Evolutionary conservation across 768 basidiomycete species (phyloP).

Genomic region (Aureoboletus auriporus): DNA sequence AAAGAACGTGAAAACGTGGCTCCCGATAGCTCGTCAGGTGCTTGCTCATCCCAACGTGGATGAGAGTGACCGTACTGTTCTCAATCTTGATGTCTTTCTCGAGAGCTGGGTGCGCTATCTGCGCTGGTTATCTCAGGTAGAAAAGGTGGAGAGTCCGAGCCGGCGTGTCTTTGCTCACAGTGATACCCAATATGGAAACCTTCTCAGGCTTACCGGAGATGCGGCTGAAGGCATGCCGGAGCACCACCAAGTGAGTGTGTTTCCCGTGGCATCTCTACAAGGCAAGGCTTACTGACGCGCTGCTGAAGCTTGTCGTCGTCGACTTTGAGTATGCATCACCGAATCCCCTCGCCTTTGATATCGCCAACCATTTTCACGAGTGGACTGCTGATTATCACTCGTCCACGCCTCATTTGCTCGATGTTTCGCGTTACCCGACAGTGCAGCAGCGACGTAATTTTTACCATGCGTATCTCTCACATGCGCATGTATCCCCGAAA

Average conservation of each 20-base stretch:
- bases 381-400: conserved; percentile 93
- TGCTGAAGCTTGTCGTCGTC: conserved; percentile 81
- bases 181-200: conserved; percentile 94
- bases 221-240: conserved; percentile 55
- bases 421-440: conserved; percentile 67
- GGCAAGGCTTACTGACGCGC: conserved; percentile 8
- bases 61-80: conserved; percentile 41
- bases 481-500: conserved; percentile 34
- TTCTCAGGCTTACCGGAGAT: conserved; percentile 61
- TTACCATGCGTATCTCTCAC: conserved; percentile 76
- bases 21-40: conserved; percentile 68
- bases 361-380: conserved; percentile 96
- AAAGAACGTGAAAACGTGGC: conserved; percentile 70
- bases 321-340: conserved; percentile 97
- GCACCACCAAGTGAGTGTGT: conserved; percentile 65
- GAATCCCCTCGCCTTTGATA: conserved; percentile 92
- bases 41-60: conserved; percentile 55
- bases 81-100: conserved; percentile 65
- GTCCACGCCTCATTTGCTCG: conserved; percentile 61
- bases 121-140: conserved; percentile 61
- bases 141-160: conserved; percentile 56
- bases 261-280: background rate
- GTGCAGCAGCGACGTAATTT: conserved; percentile 72
- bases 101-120: conserved; percentile 66
- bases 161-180: conserved; percentile 85